phyloP scores from a whole-genome alignment of 2,329 filamentous ascomycete species.

The Leptographium radiaticola region DNA sequence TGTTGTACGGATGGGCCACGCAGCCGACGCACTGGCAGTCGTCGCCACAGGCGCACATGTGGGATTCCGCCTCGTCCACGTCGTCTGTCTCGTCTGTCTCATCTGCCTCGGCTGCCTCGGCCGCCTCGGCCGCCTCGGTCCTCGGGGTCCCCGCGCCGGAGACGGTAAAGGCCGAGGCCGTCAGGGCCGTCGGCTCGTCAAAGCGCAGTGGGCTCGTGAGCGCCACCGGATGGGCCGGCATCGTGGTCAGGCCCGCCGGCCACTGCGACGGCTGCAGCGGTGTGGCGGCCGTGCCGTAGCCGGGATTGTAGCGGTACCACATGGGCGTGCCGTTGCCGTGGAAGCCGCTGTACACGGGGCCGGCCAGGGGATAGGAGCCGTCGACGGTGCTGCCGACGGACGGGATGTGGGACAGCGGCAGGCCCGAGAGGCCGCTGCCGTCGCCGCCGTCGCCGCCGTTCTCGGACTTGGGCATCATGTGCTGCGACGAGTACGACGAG shows the following conservation, averaged over 20 bases:
- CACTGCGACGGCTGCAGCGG: constrained; percentile 13
- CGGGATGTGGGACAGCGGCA: neutral
- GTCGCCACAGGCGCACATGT: constrained; percentile 14
- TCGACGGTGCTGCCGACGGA: neutral
- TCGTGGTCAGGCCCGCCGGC: constrained; percentile 7
- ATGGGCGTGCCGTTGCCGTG: constrained; percentile 1
- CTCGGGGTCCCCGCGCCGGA: neutral
- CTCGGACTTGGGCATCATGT: constrained; percentile 4
- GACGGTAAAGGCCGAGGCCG: neutral
- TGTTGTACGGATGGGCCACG: constrained; percentile 13
- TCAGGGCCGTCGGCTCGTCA: neutral
- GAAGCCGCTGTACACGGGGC: neutral
- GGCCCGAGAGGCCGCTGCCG: neutral
- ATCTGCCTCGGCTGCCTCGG: too few species aligned
- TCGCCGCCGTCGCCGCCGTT: neutral
- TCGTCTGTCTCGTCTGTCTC: too few species aligned
- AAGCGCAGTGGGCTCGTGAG: neutral
- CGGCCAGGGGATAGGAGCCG: neutral
- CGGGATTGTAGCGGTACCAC: constrained; percentile 11
- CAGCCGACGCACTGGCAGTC: constrained; percentile 14
- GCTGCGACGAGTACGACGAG: constrained; percentile 3
- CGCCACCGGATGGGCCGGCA: neutral
- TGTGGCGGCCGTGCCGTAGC: constrained; percentile 11
- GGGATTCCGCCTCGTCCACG: constrained; percentile 2
- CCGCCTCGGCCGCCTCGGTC: too few species aligned